Evolutionary conservation across 1,139 yeast genomes (phyloP).

Genomic region (Arxiozyma heterogenica): DNA sequence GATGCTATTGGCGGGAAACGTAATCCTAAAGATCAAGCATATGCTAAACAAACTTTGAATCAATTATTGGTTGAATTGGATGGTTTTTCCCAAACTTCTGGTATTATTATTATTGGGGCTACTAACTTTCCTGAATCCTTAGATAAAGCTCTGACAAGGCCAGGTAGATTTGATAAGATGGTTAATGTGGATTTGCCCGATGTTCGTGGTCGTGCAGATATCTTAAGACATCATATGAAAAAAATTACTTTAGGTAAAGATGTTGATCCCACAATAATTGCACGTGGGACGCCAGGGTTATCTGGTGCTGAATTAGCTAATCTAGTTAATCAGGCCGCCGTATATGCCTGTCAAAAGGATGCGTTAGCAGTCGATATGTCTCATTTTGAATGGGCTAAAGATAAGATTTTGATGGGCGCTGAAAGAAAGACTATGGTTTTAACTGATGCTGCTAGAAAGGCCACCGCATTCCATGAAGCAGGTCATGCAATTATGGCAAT

Average conservation of each 20-base stretch:
- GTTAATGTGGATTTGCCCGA: constrained; percentile 95
- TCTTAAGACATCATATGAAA: constrained; percentile 83
- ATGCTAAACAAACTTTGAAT: constrained; percentile 92
- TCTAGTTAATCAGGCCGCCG: constrained; percentile 95
- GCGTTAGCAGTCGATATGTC: constrained; percentile 85
- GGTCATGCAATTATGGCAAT: constrained; percentile 98
- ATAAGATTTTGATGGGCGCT: constrained; percentile 94
- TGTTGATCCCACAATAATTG: constrained; percentile 81
- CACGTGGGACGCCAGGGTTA: constrained; percentile 95
- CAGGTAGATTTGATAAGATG: constrained; percentile 95
- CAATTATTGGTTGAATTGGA: constrained; percentile 93
- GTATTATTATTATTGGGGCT: constrained; percentile 94
- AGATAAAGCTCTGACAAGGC: constrained; percentile 95
- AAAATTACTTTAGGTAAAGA: constrained; percentile 78
- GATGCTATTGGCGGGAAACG: constrained; percentile 98
- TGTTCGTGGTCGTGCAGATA: constrained; percentile 93
- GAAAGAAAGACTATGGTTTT: constrained; percentile 96
- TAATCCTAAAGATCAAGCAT: constrained; percentile 95
- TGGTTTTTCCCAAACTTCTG: constrained; percentile 88
- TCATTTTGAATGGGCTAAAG: constrained; percentile 99
- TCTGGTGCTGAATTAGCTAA: constrained; percentile 97
- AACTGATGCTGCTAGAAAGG: constrained; percentile 86
- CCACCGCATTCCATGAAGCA: constrained; percentile 97
- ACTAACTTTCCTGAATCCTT: constrained; percentile 95
- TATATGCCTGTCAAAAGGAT: constrained; percentile 85